phyloP scores from a whole-genome alignment of 1,284 basidiomycete species.

The Puccinia triticina region DNA sequence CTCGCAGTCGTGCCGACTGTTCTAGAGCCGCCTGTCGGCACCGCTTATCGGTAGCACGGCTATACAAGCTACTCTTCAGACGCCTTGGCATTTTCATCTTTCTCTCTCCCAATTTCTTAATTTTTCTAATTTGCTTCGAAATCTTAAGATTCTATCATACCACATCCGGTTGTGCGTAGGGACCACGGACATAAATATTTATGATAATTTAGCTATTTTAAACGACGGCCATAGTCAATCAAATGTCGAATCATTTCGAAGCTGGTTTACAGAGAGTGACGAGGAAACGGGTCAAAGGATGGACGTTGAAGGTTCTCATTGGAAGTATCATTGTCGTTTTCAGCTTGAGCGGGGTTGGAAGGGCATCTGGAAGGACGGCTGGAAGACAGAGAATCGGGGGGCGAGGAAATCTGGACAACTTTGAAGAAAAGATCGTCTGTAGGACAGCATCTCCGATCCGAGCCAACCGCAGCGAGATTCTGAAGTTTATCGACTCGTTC shows the following conservation, averaged over 20 bases:
- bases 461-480: conserved; percentile 20
- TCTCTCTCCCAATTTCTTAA: too few species aligned
- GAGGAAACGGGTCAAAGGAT: background rate
- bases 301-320: conserved; percentile 16
- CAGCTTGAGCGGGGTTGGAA: conserved; percentile 10
- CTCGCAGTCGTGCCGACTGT: too few species aligned
- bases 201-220: too few species aligned
- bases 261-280: background rate
- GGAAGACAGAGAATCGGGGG: background rate
- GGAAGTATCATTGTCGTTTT: conserved; percentile 15
- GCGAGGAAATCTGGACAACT: conserved; percentile 3
- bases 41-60: too few species aligned
- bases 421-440: conserved; percentile 41
- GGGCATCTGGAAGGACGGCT: conserved; percentile 5
- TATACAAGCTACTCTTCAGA: background rate
- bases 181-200: too few species aligned
- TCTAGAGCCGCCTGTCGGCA: too few species aligned
- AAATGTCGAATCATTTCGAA: conserved; percentile 1
- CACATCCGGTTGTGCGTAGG: too few species aligned
- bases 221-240: background rate
- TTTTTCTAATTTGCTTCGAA: background rate
- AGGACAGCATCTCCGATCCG: conserved; percentile 18
- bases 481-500: conserved; percentile 49
- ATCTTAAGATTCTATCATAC: too few species aligned
- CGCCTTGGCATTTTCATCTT: background rate